Base-by-base conservation (phyloP, 73 alveolate genomes). In the Stentor coeruleus region DNA sequence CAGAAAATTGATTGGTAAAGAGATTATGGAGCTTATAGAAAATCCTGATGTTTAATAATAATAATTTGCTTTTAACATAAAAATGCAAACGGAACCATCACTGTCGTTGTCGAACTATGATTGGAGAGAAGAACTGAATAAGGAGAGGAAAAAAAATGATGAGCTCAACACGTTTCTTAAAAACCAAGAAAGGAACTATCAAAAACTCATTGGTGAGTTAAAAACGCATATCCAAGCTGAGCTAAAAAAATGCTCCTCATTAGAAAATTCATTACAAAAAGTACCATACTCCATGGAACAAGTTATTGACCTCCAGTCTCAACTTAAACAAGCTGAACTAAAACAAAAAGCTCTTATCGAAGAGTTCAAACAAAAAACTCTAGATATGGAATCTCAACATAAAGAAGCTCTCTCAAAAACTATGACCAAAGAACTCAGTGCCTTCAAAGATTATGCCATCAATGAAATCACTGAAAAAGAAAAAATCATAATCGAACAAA, bases 121-220 rank as follows among this genome's bases (percentile, higher is more conserved):
- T n/a, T n/a, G n/a, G n/a, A n/a, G n/a, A n/a, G 73, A 57, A 57
- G 73, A 57, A 31, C 73, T 57, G 15, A 31, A n/a, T 31, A 57
- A 57, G 28, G 73, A 57, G 73, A n/a, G 73, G 15, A n/a, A 57
- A 57, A 57, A 57, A 57, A 20, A 57, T 31, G 35, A 57, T 20
- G 73, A 57, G 35, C 35, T 57, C 15, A 31, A n/a, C 28, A 20
- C 73, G 28, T 31, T 20, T 20, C 73, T 20, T 20, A 57, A 57
- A 57, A 57, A 57, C 73, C 73, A 57, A 57, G 73, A 57, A 57
- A 57, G 73, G 28, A 57, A 57, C 28, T 57, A 20, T 31, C 73
- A 57, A 2, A n/a, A 31, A 0, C 73, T 20, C 15, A 57, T 57
- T 31, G 15, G 15, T 31, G 73, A 57, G 28, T 31, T 57, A 1